Conservation (phyloP, 164 flowering plant genomes). For the Chimonanthus salicifolius region DNA sequence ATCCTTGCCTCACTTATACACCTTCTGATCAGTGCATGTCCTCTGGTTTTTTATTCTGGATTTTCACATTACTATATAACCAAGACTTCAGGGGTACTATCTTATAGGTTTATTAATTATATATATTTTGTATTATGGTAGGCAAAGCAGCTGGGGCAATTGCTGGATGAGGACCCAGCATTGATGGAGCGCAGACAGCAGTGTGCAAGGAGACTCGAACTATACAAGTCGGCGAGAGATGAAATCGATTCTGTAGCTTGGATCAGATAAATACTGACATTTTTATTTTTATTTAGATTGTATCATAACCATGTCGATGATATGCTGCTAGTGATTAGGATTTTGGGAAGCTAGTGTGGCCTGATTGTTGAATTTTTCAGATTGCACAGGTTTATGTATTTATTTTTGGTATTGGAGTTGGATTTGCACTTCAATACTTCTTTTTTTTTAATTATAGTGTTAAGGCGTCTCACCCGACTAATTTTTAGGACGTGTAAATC, state of each 20-base stretch:
- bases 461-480: too few relatives aligned
- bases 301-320: too few relatives aligned
- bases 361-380: too few relatives aligned
- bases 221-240: constrained; percentile 85
- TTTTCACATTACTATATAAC: background rate
- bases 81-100: background rate
- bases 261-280: constrained; percentile 30
- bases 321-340: too few relatives aligned
- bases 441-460: too few relatives aligned
- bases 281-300: too few relatives aligned
- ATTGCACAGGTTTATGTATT: too few relatives aligned
- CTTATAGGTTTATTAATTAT: background rate
- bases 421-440: too few relatives aligned
- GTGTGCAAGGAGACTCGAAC: constrained; percentile 76
- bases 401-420: too few relatives aligned
- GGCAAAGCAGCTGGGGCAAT: constrained; percentile 60
- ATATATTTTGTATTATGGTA: constrained; percentile 13
- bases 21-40: background rate
- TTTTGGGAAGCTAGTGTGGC: too few relatives aligned
- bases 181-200: constrained; percentile 75
- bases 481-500: too few relatives aligned
- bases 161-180: constrained; percentile 87
- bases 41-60: background rate
- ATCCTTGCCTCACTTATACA: too few relatives aligned
- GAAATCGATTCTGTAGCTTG: constrained; percentile 87